phyloP scores from a whole-genome alignment of 345 rosid species.

The Eucalyptus regnans region DNA sequence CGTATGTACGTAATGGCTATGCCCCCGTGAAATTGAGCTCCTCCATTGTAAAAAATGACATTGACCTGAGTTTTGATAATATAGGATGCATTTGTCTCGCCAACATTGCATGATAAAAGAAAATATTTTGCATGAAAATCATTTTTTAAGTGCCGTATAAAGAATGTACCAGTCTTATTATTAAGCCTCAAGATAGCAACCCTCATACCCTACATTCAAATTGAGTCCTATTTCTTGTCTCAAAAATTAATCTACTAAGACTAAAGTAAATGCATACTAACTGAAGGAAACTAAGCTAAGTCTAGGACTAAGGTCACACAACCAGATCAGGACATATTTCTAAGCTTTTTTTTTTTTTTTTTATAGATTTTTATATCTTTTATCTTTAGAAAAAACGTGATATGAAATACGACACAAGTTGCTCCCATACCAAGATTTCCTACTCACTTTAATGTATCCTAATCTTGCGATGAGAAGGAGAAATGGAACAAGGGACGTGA shows the following conservation, averaged over 20 bases:
- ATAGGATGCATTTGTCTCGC: neutral
- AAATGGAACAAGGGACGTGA: neutral
- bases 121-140: too few relatives aligned
- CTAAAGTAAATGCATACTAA: neutral
- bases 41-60: neutral
- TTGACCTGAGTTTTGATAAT: neutral
- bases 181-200: neutral
- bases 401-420: neutral
- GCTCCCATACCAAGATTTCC: neutral
- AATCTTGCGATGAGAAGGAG: neutral
- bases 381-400: neutral
- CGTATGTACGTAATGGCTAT: neutral
- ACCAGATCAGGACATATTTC: too few relatives aligned
- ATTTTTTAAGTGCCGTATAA: too few relatives aligned
- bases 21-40: neutral
- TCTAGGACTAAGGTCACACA: neutral
- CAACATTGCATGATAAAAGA: too few relatives aligned
- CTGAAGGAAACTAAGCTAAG: too few relatives aligned
- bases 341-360: too few relatives aligned
- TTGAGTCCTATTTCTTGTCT: neutral
- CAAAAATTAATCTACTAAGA: neutral
- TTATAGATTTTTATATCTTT: too few relatives aligned
- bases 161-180: too few relatives aligned
- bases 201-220: neutral
- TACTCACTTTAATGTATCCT: neutral